These are phyloP conservation scores for Metarhizium anisopliae DNA, from an alignment of 2,329 filamentous ascomycete species.

Conservation along the genomic window DNA sequence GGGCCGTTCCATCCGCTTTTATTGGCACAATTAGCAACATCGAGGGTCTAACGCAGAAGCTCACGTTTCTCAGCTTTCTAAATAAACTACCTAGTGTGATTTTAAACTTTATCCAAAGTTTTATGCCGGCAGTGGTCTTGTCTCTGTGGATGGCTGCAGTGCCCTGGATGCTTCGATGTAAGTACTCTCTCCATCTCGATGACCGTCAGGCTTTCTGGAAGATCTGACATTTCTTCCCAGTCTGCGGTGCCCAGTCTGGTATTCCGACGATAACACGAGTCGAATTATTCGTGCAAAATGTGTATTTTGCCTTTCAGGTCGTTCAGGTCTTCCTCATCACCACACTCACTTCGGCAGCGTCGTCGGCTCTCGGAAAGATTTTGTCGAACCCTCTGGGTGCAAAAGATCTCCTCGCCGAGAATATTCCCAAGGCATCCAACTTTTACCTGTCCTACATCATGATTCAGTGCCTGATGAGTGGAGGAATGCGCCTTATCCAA, in stretches of 20 bases:
- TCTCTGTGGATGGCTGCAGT: slow-evolving; percentile 80
- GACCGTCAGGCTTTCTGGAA: neutral
- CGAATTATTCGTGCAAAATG: slow-evolving; percentile 83
- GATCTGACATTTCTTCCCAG: slow-evolving; percentile 24
- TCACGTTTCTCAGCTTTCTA: slow-evolving; percentile 67
- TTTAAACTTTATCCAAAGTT: slow-evolving; percentile 73
- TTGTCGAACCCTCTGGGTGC: slow-evolving; percentile 51
- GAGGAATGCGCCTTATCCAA: slow-evolving; percentile 66
- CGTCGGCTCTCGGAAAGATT: slow-evolving; percentile 56
- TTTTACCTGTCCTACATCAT: slow-evolving; percentile 94
- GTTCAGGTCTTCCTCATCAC: slow-evolving; percentile 87
- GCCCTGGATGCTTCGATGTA: slow-evolving; percentile 65
- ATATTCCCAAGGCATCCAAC: slow-evolving; percentile 78
- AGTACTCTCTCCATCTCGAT: neutral
- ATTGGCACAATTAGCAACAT: slow-evolving; percentile 86
- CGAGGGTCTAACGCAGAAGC: slow-evolving; percentile 52
- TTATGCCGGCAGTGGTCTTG: slow-evolving; percentile 71
- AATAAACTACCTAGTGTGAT: slow-evolving; percentile 60
- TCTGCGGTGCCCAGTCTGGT: slow-evolving; percentile 70
- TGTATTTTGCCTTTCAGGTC: slow-evolving; percentile 85
- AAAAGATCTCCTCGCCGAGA: slow-evolving; percentile 57
- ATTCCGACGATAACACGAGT: slow-evolving; percentile 71
- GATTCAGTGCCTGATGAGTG: slow-evolving; percentile 77
- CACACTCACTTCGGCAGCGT: slow-evolving; percentile 73
- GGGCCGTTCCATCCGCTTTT: slow-evolving; percentile 64